A percentile compares a stretch with the other conserved stretches of the same genome.
Conservation (phyloP, 2,329 filamentous ascomycete species). For the Whalleya microplaca region DNA sequence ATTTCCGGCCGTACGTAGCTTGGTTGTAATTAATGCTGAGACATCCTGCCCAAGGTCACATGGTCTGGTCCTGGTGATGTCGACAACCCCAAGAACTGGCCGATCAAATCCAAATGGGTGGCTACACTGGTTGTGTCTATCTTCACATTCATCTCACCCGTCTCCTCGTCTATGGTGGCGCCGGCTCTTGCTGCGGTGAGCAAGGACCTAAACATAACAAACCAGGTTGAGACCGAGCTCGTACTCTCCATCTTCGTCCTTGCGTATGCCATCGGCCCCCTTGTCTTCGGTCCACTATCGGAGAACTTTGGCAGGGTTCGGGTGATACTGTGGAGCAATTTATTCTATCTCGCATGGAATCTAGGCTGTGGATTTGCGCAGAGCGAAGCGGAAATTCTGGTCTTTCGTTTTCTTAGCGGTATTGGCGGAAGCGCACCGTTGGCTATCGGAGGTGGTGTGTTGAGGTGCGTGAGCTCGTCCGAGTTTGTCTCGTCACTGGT, state of each 20-base stretch:
- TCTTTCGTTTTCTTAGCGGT: conserved; percentile 15
- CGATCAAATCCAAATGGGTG: conserved; percentile 37
- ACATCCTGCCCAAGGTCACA: too few relatives aligned
- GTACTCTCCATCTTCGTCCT: conserved; percentile 51
- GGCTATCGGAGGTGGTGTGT: conserved; percentile 12
- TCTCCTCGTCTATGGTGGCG: conserved; percentile 55
- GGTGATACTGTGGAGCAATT: conserved; percentile 4
- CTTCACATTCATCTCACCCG: conserved; percentile 58
- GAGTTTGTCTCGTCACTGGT: neutral
- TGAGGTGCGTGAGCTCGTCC: conserved; percentile 3
- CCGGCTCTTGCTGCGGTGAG: conserved; percentile 50
- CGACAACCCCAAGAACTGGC: conserved; percentile 52
- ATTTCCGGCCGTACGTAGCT: too few relatives aligned
- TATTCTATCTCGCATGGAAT: conserved; percentile 19
- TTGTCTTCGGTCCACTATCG: conserved; percentile 45
- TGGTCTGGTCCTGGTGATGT: conserved; percentile 50
- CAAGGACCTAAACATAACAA: conserved; percentile 46
- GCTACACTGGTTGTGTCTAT: conserved; percentile 41
- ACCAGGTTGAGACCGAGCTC: conserved; percentile 42
- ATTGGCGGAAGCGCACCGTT: conserved; percentile 16
- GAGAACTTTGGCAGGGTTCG: conserved; percentile 46
- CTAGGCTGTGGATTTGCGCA: conserved; percentile 13
- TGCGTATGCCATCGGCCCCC: conserved; percentile 41
- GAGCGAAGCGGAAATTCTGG: conserved; percentile 10
- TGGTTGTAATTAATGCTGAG: too few relatives aligned